Evolutionary conservation across 345 rosid genomes (phyloP), one percentile per base, ranked within the genome.

Genomic region (Lagerstroemia speciosa): DNA sequence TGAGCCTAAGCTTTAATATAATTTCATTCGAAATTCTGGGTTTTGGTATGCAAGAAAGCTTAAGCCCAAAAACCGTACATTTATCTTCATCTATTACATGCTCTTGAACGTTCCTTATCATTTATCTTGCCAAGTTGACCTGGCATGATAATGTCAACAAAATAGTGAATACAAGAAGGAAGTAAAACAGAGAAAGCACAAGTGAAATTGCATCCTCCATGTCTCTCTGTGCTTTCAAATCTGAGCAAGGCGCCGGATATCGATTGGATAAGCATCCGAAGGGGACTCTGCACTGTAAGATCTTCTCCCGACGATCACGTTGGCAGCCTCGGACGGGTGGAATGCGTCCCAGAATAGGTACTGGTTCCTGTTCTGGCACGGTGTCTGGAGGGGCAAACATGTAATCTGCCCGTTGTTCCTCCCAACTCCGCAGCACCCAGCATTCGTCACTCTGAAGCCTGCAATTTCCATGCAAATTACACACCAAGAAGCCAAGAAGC

Each of bases 311-410:
- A 73, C 34, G 1, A 80, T 16, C 17, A 53, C 8, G 40, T 78
- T 80, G 5, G 78, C 82, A 11, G 77, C 77, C 64, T 82, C 86
- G 1, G 79, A 61, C 2, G 86, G 86, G 73, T 84, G 86, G 45
- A 75, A 77, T 14, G 81, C 81, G 63, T 84, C 88, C 81, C 84
- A 82, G 46, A 84, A 84, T 61, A 77, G 29, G 62, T 71, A 65
- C 29, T 69, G 60, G 26, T 19, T 32, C 19, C 88, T 73, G 55
- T 71, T 75, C 32, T 50, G 37, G 65, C 88, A 84, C 5, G 84
- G 81, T 43, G 71, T 71, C 38, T 81, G 75, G 12, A 67, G 24
- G 2, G 83, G 84, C 22, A 80, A 70, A 40, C 88, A 84, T 36
- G 83, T 80, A 7, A 78, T 75, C 53, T 76, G 72, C 1, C 86